Evolutionary conservation across 441 rosid genomes (phyloP).

Genomic region (Viola pubescens): DNA sequence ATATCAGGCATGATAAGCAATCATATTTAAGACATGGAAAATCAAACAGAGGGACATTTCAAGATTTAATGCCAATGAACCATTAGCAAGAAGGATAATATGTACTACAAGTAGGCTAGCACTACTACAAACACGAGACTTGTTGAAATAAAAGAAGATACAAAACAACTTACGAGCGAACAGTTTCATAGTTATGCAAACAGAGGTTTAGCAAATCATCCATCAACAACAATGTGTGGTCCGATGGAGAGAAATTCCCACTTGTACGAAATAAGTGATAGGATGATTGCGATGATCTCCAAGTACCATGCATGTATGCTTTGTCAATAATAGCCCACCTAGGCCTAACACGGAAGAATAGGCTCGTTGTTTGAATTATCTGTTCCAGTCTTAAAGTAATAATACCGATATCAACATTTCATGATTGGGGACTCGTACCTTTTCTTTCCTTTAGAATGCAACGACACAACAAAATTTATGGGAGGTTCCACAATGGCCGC

Average conservation of each 20-base stretch:
- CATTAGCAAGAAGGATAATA: no score
- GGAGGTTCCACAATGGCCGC: conserved; percentile 98
- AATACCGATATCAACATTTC: conserved; percentile 12
- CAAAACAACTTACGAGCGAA: conserved; percentile 70
- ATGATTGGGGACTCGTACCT: conserved; percentile 39
- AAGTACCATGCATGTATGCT: conserved; percentile 93
- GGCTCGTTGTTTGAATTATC: conserved; percentile 8
- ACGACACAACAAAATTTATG: conserved; percentile 75
- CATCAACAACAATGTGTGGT: conserved; percentile 55
- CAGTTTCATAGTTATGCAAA: conserved; percentile 95
- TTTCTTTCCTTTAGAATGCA: conserved; percentile 88
- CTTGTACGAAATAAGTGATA: conserved; percentile 80
- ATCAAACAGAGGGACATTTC: no score
- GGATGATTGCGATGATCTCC: conserved; percentile 98
- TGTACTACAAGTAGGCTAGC: no score
- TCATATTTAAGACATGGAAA: not conserved
- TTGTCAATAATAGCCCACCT: conserved; percentile 98
- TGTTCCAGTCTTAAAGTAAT: conserved; percentile 8
- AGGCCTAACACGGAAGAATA: conserved; percentile 55
- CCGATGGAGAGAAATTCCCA: conserved; percentile 74
- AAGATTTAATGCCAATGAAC: no score
- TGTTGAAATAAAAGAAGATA: not conserved
- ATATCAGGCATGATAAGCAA: conserved; percentile 13
- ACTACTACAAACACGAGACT: not conserved
- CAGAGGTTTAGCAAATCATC: conserved; percentile 87